Evolutionary conservation across 257 asterid genomes (phyloP), one percentile per base, ranked within the genome.

Genomic region (Catharanthus roseus): DNA sequence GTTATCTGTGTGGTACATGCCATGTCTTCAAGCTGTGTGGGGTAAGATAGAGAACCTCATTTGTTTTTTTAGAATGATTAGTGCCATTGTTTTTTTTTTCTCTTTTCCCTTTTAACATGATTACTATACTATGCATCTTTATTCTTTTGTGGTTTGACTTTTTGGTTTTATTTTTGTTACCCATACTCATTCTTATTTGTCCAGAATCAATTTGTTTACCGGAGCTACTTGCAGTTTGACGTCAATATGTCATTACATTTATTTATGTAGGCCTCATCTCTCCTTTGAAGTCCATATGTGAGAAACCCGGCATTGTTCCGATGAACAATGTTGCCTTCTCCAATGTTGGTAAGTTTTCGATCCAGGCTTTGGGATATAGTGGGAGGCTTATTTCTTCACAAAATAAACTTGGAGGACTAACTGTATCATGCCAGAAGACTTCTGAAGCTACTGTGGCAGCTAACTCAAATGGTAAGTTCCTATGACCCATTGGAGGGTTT

Each of bases 371-470:
- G 72, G 60, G 78, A 67, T 84, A 36, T 73, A 82, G 83, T 19
- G 82, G 79, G 79, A 89, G 77, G 77, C 50, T 38, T 67, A 21
- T 55, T 74, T 82, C 89, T 66, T 66, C 82, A 54, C 64, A 81
- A 71, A 85, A 45, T 76, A 86, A 84, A 78, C 72, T 42, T 49
- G 86, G 82, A 66, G 55, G 85, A 60, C 42, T 87, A 18, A 56
- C 72, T 36, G 82, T 85, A 70, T 80, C 89, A 64, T 88, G 90
- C 78, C 87, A 71, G 67, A 88, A 89, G 84, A 45, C 86, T 69
- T 80, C 95, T 75, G 96, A 88, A 79, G 78, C 84, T 72, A 74
- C 85, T 28, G 70, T 74, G 29, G 71, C 87, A 55, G 78, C 82
- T 50, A 85, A 81, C 80, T 75, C 87, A 69, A 80, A 79, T 70